phyloP scores from a whole-genome alignment of 202 grass and related monocot genomes.

The Eragrostis tef region DNA sequence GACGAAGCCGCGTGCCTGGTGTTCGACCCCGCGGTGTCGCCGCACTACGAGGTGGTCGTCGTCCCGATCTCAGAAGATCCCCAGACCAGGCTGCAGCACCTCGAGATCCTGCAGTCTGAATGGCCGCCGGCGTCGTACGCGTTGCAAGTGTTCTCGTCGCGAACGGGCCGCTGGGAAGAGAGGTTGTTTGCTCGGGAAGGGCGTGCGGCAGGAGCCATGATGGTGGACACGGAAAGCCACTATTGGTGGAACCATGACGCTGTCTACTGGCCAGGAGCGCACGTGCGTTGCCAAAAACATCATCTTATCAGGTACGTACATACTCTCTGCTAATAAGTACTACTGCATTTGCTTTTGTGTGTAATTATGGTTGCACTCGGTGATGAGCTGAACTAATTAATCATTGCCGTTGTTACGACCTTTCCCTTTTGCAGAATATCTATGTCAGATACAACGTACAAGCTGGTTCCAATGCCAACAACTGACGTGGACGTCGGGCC shows the following conservation, averaged over 20 bases:
- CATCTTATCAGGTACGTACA: neutral
- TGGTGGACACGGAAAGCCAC: neutral
- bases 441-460: neutral
- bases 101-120: neutral
- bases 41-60: conserved; percentile 2
- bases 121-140: neutral
- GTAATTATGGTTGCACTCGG: too few species aligned
- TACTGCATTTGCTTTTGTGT: too few species aligned
- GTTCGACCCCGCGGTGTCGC: neutral
- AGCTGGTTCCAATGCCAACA: neutral
- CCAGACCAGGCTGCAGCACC: neutral
- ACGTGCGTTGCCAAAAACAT: neutral
- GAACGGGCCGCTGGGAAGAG: neutral
- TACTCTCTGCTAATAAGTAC: neutral
- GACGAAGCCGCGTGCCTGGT: neutral
- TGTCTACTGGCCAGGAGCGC: neutral
- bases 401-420: too few species aligned
- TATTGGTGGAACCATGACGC: neutral
- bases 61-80: neutral
- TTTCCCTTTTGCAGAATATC: neutral
- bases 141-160: neutral
- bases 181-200: neutral
- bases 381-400: too few species aligned
- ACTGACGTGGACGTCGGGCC: too few species aligned
- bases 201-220: neutral